These are phyloP conservation scores for Monosporascus cannonballus DNA, from an alignment of 2,329 filamentous ascomycete genomes.

Conservation along the genomic window DNA sequence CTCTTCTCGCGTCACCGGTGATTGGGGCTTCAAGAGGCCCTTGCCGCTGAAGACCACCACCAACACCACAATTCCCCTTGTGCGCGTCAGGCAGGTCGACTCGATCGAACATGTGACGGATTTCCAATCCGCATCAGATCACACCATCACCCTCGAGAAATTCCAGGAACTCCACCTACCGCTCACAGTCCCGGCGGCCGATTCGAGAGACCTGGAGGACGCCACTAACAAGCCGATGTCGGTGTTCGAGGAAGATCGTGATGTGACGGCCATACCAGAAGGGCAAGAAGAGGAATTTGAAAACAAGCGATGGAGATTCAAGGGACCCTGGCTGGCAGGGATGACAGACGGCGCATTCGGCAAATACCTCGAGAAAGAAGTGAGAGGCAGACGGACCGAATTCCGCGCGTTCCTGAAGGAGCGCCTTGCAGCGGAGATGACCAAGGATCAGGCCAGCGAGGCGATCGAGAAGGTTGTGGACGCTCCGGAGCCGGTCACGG, in stretches of 20 bases:
- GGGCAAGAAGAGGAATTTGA: constrained; percentile 28
- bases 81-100: constrained; percentile 74
- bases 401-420: constrained; percentile 50
- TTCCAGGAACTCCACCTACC: constrained; percentile 78
- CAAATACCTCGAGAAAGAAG: constrained; percentile 45
- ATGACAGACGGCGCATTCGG: constrained; percentile 56
- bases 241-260: constrained; percentile 54
- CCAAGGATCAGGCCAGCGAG: constrained; percentile 26
- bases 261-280: constrained; percentile 40
- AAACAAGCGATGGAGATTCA: constrained; percentile 59
- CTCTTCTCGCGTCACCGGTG: constrained; percentile 67
- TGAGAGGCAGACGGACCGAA: constrained; percentile 45
- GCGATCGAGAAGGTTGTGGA: constrained; percentile 34
- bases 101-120: constrained; percentile 85
- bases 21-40: constrained; percentile 89
- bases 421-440: constrained; percentile 41
- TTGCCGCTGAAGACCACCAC: constrained; percentile 72
- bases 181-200: constrained; percentile 46
- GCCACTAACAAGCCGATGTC: constrained; percentile 33
- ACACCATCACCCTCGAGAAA: constrained; percentile 74
- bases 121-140: constrained; percentile 76
- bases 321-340: constrained; percentile 60
- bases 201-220: constrained; percentile 10
- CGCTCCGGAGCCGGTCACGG: constrained; percentile 23
- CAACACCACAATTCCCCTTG: constrained; percentile 64